Percentiles rank a stretch among this genome's conserved stretches.
phyloP scores from a whole-genome alignment of 2,329 filamentous ascomycete species.

The Colletotrichum sp. region DNA sequence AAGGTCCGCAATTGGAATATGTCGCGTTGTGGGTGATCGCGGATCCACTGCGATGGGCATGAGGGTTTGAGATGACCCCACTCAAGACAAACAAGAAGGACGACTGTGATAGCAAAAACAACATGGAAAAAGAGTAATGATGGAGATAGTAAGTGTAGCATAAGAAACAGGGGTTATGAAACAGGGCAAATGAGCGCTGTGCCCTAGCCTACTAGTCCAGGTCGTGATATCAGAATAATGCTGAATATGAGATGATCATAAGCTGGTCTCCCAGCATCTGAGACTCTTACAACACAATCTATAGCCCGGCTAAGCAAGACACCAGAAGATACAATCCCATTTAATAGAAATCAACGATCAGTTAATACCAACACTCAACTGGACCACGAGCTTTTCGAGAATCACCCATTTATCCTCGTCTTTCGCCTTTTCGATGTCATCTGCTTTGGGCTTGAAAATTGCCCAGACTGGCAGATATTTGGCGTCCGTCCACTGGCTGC shows the following conservation, averaged over 20 bases:
- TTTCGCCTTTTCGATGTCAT: background rate
- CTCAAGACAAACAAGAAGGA: background rate
- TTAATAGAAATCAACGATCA: background rate
- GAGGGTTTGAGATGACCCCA: background rate
- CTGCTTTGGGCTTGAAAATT: background rate
- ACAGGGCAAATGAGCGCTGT: too few relatives aligned
- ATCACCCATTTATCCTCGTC: background rate
- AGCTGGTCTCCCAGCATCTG: background rate
- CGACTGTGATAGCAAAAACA: background rate
- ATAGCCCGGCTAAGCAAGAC: background rate
- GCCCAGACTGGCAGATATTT: background rate
- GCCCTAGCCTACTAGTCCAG: too few relatives aligned
- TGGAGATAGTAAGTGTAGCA: background rate
- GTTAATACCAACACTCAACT: background rate
- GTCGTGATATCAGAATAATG: too few relatives aligned
- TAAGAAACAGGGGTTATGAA: too few relatives aligned
- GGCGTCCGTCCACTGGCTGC: background rate
- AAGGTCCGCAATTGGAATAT: background rate
- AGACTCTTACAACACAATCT: background rate
- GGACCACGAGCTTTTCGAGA: background rate
- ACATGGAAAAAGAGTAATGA: background rate
- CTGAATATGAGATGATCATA: background rate
- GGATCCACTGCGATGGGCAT: background rate
- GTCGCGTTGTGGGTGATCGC: background rate
- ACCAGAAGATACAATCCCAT: background rate